A percentile compares a stretch with the other conserved stretches of the same genome.
Conservation (phyloP, 441 rosid genomes). For the Sinapis alba region DNA sequence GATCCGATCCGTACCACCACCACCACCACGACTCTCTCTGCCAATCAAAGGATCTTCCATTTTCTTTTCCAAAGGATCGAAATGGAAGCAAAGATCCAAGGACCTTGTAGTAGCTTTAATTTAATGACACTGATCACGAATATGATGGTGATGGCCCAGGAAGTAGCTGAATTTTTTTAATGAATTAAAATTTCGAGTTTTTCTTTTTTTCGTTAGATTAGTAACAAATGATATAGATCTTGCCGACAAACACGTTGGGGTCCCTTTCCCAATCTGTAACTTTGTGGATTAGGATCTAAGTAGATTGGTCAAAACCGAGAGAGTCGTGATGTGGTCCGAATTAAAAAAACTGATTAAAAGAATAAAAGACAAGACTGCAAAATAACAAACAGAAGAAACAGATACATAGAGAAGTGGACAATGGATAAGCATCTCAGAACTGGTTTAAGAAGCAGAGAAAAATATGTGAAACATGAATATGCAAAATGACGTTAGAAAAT, state of each 20-base stretch:
- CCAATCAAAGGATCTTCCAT: slow-evolving; percentile 63
- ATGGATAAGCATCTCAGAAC: not conserved
- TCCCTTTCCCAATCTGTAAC: not conserved
- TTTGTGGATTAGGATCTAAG: slow-evolving; percentile 1
- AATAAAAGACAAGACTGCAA: not conserved
- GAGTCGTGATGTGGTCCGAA: slow-evolving; percentile 27
- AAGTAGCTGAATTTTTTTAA: slow-evolving; percentile 15
- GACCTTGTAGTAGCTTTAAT: slow-evolving; percentile 11
- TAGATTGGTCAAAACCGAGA: slow-evolving; percentile 24
- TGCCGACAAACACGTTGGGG: slow-evolving; percentile 25
- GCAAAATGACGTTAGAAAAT: slow-evolving; percentile 14
- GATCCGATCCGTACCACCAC: slow-evolving; percentile 39
- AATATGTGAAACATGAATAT: slow-evolving; percentile 9
- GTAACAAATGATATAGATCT: slow-evolving; percentile 17
- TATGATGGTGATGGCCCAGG: slow-evolving; percentile 28
- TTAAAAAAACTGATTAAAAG: not conserved
- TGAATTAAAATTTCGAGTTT: not conserved
- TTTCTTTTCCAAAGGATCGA: slow-evolving; percentile 8
- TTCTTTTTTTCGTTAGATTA: slow-evolving; percentile 15
- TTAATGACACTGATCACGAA: no score
- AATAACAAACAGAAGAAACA: slow-evolving; percentile 6
- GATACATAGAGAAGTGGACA: not conserved
- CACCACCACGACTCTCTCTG: slow-evolving; percentile 56
- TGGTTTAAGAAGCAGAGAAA: not conserved
- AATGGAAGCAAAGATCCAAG: not conserved